Evolutionary conservation across 192 early-diverging fungal genomes (phyloP), one percentile per base, ranked within the genome.

Genomic region (Entomortierella chlamydospora): DNA sequence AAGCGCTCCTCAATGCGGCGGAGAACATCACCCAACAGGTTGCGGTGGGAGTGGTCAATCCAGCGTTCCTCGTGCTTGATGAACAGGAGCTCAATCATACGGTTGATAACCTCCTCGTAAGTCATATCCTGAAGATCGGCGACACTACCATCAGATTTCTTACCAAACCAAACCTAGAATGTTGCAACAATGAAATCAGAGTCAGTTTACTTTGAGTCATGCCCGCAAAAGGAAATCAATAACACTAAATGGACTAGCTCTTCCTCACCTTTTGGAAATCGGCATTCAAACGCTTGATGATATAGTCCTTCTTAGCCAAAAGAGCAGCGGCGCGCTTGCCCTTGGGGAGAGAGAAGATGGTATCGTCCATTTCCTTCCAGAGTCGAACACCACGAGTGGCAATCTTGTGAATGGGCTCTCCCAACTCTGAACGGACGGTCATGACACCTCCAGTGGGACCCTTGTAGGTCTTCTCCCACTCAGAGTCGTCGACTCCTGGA

Each of bases 61-160:
- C 97, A 98, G 31, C 92, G 87, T 42, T 73, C 53, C 74, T 95
- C 84, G 57, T 91, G 85, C 52, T 83, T 69, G 57, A 93, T 83
- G 72, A 92, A 97, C 83, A 96, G 72, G 22, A 95, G 88, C 81
- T 93, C 92, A 20, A 96, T 84, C 83, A 97, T 64, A 49, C 97
- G 94, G 67, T 85, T 77, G 34, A 91, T 83, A 30, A 97, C 95
- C 72, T 97, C 94, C 57, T 88, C 83, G 73, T 98, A 98, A 10
- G 97, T 97, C 96, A 98, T 97, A 43, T 96, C 93, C 66, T 93
- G 89, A 62, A 98, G 83, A 67, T 96, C 95, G 34, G 87, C 92
- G 49, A 91, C 83, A 2, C 73, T 81, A 25, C 94, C 95, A 61
- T 92, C 86, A 7, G 85, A 70, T 85, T 96, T 97, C 64, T 84